A percentile compares a stretch with the other conserved stretches of the same genome.
phyloP scores from a whole-genome alignment of 2,329 filamentous ascomycete species.

The Metarhizium guizhouense region DNA sequence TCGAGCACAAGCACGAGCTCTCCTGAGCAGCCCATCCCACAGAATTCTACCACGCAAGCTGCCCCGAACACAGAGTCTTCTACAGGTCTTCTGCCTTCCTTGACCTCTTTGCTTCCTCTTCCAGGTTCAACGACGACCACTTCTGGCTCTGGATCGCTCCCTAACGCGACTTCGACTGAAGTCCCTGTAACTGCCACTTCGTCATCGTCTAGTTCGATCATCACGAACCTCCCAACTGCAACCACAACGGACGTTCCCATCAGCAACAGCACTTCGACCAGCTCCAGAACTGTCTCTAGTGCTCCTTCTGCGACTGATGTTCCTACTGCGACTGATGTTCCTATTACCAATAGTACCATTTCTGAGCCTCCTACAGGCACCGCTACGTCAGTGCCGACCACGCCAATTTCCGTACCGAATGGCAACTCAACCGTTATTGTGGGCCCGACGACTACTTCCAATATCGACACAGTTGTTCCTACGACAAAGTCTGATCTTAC shows the following conservation, averaged over 20 bases:
- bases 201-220: constrained; percentile 3
- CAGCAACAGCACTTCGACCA: constrained; percentile 2
- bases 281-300: constrained; percentile 2
- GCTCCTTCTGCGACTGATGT: neutral
- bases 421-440: constrained; percentile 5
- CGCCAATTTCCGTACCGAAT: neutral
- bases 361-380: neutral
- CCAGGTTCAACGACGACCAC: neutral
- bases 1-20: neutral
- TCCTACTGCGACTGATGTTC: constrained; percentile 1
- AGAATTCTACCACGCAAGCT: neutral
- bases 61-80: neutral
- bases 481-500: constrained; percentile 11
- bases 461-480: constrained; percentile 3
- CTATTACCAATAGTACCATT: constrained; percentile 6
- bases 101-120: neutral
- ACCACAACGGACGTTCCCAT: constrained; percentile 6
- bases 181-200: constrained; percentile 4
- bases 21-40: neutral
- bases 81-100: neutral
- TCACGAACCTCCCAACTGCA: neutral
- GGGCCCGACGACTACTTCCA: neutral
- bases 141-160: neutral
- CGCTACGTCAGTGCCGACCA: constrained; percentile 1
- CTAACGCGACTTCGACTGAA: constrained; percentile 10